A percentile compares a stretch with the other conserved stretches of the same genome.
phyloP scores from a whole-genome alignment of 2,329 filamentous ascomycete species.

The Calonectria crousiana region DNA sequence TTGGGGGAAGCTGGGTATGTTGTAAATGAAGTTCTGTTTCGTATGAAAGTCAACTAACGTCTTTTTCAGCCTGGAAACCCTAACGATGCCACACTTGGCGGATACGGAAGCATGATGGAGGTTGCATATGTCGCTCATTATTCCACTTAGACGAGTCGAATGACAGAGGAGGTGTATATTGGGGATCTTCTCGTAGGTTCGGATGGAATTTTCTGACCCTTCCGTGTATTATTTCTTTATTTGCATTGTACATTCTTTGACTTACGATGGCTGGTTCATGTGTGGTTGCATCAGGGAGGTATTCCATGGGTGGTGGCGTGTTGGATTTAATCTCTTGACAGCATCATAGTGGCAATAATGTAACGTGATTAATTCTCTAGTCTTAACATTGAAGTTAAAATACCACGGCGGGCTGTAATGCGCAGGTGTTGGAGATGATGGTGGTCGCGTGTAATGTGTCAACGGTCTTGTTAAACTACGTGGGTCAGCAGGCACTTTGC shows the following conservation, averaged over 20 bases:
- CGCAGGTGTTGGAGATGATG: too few species aligned
- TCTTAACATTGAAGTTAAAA: too few species aligned
- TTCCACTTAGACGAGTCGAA: conserved; percentile 21
- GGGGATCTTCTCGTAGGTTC: too few species aligned
- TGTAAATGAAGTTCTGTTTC: accelerated
- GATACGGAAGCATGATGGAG: conserved; percentile 60
- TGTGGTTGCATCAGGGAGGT: not conserved
- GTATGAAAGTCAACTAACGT: conserved; percentile 12
- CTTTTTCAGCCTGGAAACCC: conserved; percentile 57
- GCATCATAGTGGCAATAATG: not conserved
- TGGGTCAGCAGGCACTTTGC: not conserved
- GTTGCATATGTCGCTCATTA: conserved; percentile 60
- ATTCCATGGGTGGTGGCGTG: not conserved
- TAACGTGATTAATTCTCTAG: not conserved
- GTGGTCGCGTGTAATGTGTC: not conserved
- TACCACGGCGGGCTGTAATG: not conserved
- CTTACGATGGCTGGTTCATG: not conserved
- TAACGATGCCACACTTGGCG: conserved; percentile 55
- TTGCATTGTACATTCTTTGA: not conserved
- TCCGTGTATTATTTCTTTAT: not conserved
- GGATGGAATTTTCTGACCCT: not conserved
- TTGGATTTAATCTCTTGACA: not conserved
- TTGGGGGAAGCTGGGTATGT: conserved; percentile 63
- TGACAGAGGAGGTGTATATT: not conserved
- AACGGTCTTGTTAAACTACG: not conserved